Base-by-base conservation (phyloP, 768 basidiomycete genomes). In the Coprinopsis marcescibilis region DNA sequence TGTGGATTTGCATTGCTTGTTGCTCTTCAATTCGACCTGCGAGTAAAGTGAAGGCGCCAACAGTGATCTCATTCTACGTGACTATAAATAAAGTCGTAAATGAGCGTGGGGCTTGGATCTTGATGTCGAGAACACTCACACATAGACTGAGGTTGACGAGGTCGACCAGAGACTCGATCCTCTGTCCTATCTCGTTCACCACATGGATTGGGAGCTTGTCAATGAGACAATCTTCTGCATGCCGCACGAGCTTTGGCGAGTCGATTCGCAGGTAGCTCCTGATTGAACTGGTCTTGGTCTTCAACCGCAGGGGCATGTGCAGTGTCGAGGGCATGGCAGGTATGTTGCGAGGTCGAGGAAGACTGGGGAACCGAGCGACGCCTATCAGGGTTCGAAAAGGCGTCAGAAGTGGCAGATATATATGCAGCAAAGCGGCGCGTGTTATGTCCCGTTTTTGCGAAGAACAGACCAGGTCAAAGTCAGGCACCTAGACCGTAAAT, bases 11-110 rank as follows among this genome's bases (percentile, higher is more conserved):
- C 62, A 65, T 21, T 64, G 60, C 34, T 55, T 60, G 50, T 67
- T 68, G 25, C 62, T 61, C 38, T 55, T 61, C 20, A 68, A 60
- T 34, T 68, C 65, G n/a, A 67, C 57, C n/a, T 54, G 58, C 17
- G 52, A 41, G 47, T 64, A 68, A 36, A 68, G 60, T n/a, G 55
- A 53, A 3, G 65, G 61, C 4, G 58, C 50, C 7, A 68, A 52
- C 11, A 58, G 45, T 4, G 45, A 43, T n/a, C 57, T 58, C 20
- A 63, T 57, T 15, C 58, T 56, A 33, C 53, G 61, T 34, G 63
- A 65, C 67, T 68, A 34, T 17, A 40, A 24, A 21, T 29, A 26
- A 26, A 25, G 26, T 13, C 17, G 27, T 12, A 39, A 15, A 6
- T 35, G 29, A 41, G 4, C 8, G 41, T 26, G 46, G 21, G n/a